phyloP scores from a whole-genome alignment of 139 green algal species.

The Diplosphaera chodatii region DNA sequence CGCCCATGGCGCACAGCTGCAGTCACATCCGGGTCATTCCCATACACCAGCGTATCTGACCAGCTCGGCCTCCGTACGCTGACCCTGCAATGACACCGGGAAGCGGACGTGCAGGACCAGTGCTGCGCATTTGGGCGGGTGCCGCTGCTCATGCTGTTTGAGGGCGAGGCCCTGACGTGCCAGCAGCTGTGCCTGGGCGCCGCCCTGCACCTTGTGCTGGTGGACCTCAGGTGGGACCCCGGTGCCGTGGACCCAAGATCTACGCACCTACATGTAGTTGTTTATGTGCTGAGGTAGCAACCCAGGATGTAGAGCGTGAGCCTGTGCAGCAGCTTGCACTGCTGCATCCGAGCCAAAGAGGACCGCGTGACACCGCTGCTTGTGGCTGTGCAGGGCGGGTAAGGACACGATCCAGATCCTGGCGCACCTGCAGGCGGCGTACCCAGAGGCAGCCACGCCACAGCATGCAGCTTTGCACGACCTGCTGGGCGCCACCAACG shows the following conservation, averaged over 20 bases:
- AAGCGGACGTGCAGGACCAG: conserved; percentile 33
- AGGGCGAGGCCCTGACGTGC: conserved; percentile 45
- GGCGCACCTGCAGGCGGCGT: conserved; percentile 46
- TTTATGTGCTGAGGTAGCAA: too few relatives aligned
- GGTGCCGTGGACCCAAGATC: conserved; percentile 47
- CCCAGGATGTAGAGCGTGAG: too few relatives aligned
- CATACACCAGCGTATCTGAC: too few relatives aligned
- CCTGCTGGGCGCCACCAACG: conserved; percentile 48
- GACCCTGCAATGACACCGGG: conserved; percentile 27
- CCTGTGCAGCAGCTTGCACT: too few relatives aligned
- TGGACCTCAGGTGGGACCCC: conserved; percentile 20
- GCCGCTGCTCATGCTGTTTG: conserved; percentile 55
- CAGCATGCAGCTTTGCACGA: conserved; percentile 29
- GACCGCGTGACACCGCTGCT: too few relatives aligned
- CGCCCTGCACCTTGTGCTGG: conserved; percentile 34
- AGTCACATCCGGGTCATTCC: not conserved
- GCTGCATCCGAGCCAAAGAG: too few relatives aligned
- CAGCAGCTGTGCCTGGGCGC: conserved; percentile 13
- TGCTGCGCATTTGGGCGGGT: conserved; percentile 55
- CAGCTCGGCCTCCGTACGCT: conserved; percentile 48
- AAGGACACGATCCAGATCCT: conserved; percentile 74
- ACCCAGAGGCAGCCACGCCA: conserved; percentile 20
- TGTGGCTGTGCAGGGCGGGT: conserved; percentile 15
- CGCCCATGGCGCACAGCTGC: not conserved
- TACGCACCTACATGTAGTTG: too few relatives aligned